These are phyloP conservation scores for Fusarium sp. DNA, from an alignment of 2,329 filamentous ascomycete genomes.

Conservation along the genomic window DNA sequence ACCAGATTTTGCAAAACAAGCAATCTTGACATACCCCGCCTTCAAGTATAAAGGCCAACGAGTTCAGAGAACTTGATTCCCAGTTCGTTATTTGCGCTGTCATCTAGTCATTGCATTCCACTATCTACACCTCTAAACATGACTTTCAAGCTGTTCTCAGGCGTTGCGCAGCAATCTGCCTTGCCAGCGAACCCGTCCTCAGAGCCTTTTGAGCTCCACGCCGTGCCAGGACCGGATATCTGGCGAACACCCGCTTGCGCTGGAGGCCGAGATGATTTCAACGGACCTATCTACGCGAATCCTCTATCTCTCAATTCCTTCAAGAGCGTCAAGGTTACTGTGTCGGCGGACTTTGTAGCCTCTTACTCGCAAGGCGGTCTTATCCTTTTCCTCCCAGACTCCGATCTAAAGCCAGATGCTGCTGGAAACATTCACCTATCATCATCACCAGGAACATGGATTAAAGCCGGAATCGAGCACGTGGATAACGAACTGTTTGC, in stretches of 20 bases:
- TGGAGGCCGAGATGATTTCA: slow-evolving; percentile 12
- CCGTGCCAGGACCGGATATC: not conserved
- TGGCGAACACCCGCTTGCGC: slow-evolving; percentile 10
- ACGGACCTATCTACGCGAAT: not conserved
- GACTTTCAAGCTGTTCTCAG: not conserved
- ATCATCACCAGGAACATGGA: slow-evolving; percentile 1
- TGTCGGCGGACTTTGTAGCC: not conserved
- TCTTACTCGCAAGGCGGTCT: slow-evolving; percentile 11
- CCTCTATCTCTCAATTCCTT: not conserved
- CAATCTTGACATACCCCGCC: not conserved
- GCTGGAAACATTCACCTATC: not conserved
- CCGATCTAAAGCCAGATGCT: not conserved
- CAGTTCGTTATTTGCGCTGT: accelerated
- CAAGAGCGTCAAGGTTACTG: not conserved
- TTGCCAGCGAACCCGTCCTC: not conserved
- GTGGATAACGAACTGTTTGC: not conserved
- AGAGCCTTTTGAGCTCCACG: not conserved
- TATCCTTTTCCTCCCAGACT: not conserved
- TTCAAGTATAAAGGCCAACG: not conserved
- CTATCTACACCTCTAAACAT: not conserved
- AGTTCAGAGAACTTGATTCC: not conserved
- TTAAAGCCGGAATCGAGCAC: not conserved
- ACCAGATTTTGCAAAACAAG: not conserved
- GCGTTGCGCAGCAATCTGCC: accelerated
- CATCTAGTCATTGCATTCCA: not conserved